Percentiles rank a stretch among this genome's conserved stretches.
These are phyloP conservation scores for Colletotrichum gigasporum DNA, from an alignment of 2,329 filamentous ascomycete genomes.

Conservation along the genomic window DNA sequence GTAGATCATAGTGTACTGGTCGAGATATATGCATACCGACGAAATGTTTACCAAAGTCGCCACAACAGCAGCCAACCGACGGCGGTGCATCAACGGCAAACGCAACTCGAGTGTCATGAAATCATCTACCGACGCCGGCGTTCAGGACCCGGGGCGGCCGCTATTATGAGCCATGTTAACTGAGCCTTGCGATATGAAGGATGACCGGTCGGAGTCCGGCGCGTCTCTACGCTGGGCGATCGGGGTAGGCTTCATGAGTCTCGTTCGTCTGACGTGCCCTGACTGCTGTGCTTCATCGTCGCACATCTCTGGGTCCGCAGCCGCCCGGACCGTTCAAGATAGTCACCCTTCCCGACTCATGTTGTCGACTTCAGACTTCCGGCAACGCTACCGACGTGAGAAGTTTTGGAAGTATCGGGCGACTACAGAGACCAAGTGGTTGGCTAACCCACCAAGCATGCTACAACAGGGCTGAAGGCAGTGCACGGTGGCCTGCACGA, in stretches of 20 bases:
- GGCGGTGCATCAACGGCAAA: not conserved
- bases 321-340: constrained; percentile 5
- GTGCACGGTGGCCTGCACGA: not conserved
- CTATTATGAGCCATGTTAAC: too few relatives aligned
- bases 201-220: not conserved
- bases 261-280: constrained; percentile 22
- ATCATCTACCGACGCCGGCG: not conserved
- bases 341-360: constrained; percentile 18
- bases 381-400: constrained; percentile 9
- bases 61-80: not conserved
- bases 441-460: not conserved
- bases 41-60: not conserved
- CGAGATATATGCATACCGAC: not conserved
- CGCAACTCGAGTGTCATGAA: not conserved
- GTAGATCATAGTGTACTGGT: constrained; percentile 14
- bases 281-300: not conserved
- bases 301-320: not conserved
- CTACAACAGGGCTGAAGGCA: constrained; percentile 7
- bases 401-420: constrained; percentile 14
- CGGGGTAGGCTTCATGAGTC: constrained; percentile 8
- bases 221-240: not conserved
- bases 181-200: too few relatives aligned
- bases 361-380: constrained; percentile 13
- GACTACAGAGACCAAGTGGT: constrained; percentile 5
- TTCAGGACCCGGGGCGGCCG: not conserved